These are phyloP conservation scores for Spirogloea muscicola DNA, from an alignment of 139 green algal genomes.

Conservation along the genomic window DNA sequence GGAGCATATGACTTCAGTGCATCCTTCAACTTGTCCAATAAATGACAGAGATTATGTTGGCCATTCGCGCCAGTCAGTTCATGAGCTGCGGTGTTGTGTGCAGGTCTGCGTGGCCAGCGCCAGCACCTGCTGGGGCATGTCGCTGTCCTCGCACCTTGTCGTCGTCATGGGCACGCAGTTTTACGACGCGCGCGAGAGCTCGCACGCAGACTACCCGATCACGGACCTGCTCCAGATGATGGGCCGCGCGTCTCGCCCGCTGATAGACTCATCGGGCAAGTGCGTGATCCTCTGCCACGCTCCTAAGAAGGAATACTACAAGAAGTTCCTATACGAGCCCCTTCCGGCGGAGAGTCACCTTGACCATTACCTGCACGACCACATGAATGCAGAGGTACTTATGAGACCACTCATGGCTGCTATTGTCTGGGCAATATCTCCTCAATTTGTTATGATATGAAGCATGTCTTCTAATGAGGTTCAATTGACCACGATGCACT, in stretches of 20 bases:
- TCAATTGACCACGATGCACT: constrained; percentile 70
- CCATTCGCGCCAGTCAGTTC: too few species aligned
- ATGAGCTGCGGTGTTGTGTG: too few species aligned
- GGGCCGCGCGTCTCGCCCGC: constrained; percentile 68
- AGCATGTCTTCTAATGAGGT: too few species aligned
- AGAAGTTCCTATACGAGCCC: constrained; percentile 96
- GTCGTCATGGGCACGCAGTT: constrained; percentile 94
- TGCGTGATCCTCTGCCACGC: constrained; percentile 87
- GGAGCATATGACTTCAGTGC: too few species aligned
- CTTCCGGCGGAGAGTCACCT: constrained; percentile 94
- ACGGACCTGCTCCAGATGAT: constrained; percentile 96
- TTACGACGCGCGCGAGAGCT: constrained; percentile 67
- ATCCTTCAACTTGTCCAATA: too few species aligned
- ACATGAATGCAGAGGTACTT: too few species aligned
- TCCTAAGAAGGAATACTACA: constrained; percentile 97
- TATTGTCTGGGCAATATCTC: too few species aligned
- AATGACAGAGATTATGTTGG: too few species aligned
- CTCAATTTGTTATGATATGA: too few species aligned
- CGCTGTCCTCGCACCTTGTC: constrained; percentile 66
- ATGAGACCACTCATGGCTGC: too few species aligned
- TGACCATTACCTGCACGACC: constrained; percentile 90
- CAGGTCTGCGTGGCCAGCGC: constrained; percentile 83
- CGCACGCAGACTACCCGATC: constrained; percentile 85
- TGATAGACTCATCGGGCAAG: constrained; percentile 53
- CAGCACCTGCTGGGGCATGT: constrained; percentile 76